Evolutionary conservation across 1,284 basidiomycete genomes (phyloP), one percentile per base, ranked within the genome.

Genomic region (Kalmanozyma brasiliensis): DNA sequence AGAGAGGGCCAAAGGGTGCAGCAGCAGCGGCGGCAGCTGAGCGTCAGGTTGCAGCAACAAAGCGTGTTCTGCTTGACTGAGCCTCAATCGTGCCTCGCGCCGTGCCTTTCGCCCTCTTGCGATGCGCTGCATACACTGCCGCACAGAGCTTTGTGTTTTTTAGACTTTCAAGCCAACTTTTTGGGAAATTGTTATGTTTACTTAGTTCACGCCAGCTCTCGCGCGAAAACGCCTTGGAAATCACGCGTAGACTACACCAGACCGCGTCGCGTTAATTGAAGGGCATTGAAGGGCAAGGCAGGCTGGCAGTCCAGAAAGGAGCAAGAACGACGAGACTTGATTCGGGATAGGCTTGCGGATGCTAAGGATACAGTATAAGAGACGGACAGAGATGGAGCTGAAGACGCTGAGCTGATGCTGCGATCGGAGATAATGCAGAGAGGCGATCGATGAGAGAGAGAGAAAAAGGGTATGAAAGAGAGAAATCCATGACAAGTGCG

Each of bases 281-380:
- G n/a, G n/a, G n/a, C n/a, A n/a, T n/a, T n/a, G n/a, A n/a, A 4
- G 24, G 22, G 30, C 11, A 17, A 24, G 14, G 14, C 30, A 35
- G 37, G 26, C 23, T 17, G 32, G 30, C 19, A 52, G 49, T 20
- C 23, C 19, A 14, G 29, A 38, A 23, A 3, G n/a, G 20, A 14
- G n/a, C 30, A 34, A 29, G 30, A 17, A 10, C 33, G 8, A 33
- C 29, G 43, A 23, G 13, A 35, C 14, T 20, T 14, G 24, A 33
- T 48, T 52, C 43, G 17, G 22, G 17, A 40, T 30, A 23, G 24
- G 45, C 14, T 56, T 57, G 61, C 53, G 23, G n/a, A 32, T 63
- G 52, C 48, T 63, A 63, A 48, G 41, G 48, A 63, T 63, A 63
- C 48, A 63, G 60, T 44, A 10, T 34, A 22, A 3, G 45, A 19